phyloP scores from a whole-genome alignment of 768 basidiomycete species.

The Podaxis mareebaensis region DNA sequence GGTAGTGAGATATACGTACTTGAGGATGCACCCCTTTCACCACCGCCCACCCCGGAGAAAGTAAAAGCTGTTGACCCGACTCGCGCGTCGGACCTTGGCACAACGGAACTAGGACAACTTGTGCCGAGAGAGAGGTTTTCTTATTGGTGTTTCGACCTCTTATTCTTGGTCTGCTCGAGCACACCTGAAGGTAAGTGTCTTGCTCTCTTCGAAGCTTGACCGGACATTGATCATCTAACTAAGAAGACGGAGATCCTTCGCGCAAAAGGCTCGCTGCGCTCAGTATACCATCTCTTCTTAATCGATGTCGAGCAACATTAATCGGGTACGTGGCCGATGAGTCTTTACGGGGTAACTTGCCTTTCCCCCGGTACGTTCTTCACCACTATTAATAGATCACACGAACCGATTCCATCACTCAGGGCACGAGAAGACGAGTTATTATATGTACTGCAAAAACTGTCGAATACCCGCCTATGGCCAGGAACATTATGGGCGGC shows the following conservation, averaged over 20 bases:
- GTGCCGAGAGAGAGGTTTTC: slow-evolving; percentile 83
- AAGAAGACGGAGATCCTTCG: slow-evolving; percentile 59
- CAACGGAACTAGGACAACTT: slow-evolving; percentile 55
- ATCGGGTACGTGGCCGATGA: slow-evolving; percentile 83
- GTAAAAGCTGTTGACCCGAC: slow-evolving; percentile 34
- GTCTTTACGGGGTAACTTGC: slow-evolving; percentile 79
- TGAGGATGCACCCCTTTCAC: slow-evolving; percentile 22
- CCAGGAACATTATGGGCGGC: slow-evolving; percentile 78
- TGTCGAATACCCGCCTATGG: slow-evolving; percentile 74
- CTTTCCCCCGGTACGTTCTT: slow-evolving; percentile 71
- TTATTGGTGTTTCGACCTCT: slow-evolving; percentile 89
- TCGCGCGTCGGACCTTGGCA: slow-evolving; percentile 46
- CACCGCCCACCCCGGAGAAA: slow-evolving; percentile 15
- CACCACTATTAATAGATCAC: neutral
- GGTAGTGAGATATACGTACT: slow-evolving; percentile 66
- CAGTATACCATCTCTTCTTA: slow-evolving; percentile 69
- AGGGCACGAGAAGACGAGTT: slow-evolving; percentile 90
- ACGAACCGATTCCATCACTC: neutral
- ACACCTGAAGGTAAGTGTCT: slow-evolving; percentile 52
- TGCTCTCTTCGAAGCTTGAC: neutral
- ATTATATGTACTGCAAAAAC: slow-evolving; percentile 76
- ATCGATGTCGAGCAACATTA: slow-evolving; percentile 71
- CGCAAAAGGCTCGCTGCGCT: slow-evolving; percentile 73
- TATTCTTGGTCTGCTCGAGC: slow-evolving; percentile 80
- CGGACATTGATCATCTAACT: neutral